Conservation (phyloP, 169 alveolate genomes). For the Eimeria tenella region DNA sequence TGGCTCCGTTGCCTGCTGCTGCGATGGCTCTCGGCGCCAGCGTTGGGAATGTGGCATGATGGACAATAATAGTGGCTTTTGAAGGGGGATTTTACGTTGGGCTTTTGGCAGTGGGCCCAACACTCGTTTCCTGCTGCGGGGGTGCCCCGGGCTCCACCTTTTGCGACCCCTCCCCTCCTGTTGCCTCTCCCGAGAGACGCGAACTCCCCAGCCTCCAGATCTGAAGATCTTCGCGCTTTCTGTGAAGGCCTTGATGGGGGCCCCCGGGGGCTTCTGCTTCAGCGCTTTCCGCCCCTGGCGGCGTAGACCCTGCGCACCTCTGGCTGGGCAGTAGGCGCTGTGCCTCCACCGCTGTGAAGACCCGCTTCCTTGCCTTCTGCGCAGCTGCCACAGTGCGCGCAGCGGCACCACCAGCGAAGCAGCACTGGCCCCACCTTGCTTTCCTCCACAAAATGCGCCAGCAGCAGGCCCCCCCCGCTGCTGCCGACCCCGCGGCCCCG, state of each 20-base stretch:
- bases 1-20: background rate
- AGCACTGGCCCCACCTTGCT: background rate
- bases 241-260: background rate
- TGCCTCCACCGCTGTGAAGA: no score
- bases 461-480: background rate
- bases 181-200: background rate
- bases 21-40: background rate
- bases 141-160: background rate
- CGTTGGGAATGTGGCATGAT: background rate
- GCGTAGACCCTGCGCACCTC: background rate
- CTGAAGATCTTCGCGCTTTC: no score
- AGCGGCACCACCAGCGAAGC: constrained; percentile 13
- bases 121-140: background rate
- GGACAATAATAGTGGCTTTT: background rate
- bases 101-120: background rate
- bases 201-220: no score
- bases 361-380: background rate
- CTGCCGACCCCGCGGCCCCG: background rate
- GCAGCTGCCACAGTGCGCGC: constrained; percentile 1
- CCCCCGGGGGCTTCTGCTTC: constrained; percentile 1
- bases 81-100: background rate
- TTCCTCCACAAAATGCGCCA: background rate
- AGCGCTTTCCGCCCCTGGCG: background rate
- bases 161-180: background rate
- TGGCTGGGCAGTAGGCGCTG: background rate